A percentile compares a stretch with the other conserved stretches of the same genome.
phyloP scores from a whole-genome alignment of 805 yeast genomes.

The Phaffomyces antillensis region DNA sequence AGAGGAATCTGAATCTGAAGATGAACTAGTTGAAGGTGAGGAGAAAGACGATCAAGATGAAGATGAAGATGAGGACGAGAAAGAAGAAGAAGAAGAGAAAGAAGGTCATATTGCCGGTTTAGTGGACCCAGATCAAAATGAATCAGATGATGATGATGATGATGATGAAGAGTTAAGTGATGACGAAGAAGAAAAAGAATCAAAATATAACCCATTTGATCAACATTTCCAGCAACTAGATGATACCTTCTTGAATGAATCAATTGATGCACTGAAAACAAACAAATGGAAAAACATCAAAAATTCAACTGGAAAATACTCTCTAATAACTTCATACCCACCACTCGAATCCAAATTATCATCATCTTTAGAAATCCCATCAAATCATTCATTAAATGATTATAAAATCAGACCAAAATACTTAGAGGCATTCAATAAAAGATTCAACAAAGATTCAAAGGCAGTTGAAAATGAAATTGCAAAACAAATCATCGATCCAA shows the following conservation, averaged over 20 bases:
- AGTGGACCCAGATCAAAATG: constrained; percentile 18
- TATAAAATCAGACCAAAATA: constrained; percentile 43
- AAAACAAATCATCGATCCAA: constrained; percentile 46
- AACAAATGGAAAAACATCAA: constrained; percentile 21
- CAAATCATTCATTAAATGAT: constrained; percentile 21
- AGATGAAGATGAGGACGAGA: constrained; percentile 19
- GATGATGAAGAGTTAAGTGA: constrained; percentile 25
- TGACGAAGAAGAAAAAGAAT: constrained; percentile 45
- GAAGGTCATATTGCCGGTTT: constrained; percentile 19
- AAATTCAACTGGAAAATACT: constrained; percentile 12
- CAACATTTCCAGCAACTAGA: constrained; percentile 56
- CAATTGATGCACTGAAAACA: constrained; percentile 26
- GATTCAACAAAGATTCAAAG: constrained; percentile 14
- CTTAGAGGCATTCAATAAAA: constrained; percentile 19
- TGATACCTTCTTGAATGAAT: constrained; percentile 28
- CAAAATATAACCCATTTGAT: constrained; percentile 83
- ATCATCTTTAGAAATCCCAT: constrained; percentile 15
- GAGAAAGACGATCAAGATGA: constrained; percentile 13
- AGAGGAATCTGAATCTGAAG: constrained; percentile 11
- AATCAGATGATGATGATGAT: constrained; percentile 18
- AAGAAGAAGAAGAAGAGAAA: constrained; percentile 27
- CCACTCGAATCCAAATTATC: constrained; percentile 12
- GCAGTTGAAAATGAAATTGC: constrained; percentile 37
- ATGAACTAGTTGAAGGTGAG: constrained; percentile 6
- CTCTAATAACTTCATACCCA: constrained; percentile 21